phyloP scores from a whole-genome alignment of 2,329 filamentous ascomycete species.

The Fusarium falciforme region DNA sequence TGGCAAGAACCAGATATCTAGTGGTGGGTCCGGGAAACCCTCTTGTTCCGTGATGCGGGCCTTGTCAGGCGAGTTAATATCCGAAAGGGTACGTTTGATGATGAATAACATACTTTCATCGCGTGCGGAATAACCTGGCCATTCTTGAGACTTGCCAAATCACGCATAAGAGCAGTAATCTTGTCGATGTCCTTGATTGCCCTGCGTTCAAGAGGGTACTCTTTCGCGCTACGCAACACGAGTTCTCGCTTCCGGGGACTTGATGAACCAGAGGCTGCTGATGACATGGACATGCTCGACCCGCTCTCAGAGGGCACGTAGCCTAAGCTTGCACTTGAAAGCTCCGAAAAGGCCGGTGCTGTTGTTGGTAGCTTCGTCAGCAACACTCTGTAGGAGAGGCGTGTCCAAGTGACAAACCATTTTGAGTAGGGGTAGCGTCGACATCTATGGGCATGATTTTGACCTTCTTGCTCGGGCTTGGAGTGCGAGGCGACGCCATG shows the following conservation, averaged over 20 bases:
- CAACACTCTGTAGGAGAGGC: neutral
- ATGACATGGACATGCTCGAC: neutral
- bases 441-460: neutral
- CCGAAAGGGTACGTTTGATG: neutral
- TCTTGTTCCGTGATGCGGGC: neutral
- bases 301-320: neutral
- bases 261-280: neutral
- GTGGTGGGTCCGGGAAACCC: constrained; percentile 5
- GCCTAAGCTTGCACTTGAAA: neutral
- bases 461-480: neutral
- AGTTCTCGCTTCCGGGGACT: constrained; percentile 5
- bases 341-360: neutral
- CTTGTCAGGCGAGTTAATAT: neutral
- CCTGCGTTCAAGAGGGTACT: neutral
- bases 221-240: neutral
- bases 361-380: neutral
- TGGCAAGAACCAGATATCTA: constrained; percentile 16
- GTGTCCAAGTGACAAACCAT: neutral
- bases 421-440: neutral
- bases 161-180: neutral
- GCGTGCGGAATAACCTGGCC: neutral
- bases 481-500: neutral
- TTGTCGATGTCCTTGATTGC: neutral
- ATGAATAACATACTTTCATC: neutral
- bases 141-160: neutral